Evolutionary conservation across 345 rosid genomes (phyloP).

Genomic region (Gossypium ekmanianum): DNA sequence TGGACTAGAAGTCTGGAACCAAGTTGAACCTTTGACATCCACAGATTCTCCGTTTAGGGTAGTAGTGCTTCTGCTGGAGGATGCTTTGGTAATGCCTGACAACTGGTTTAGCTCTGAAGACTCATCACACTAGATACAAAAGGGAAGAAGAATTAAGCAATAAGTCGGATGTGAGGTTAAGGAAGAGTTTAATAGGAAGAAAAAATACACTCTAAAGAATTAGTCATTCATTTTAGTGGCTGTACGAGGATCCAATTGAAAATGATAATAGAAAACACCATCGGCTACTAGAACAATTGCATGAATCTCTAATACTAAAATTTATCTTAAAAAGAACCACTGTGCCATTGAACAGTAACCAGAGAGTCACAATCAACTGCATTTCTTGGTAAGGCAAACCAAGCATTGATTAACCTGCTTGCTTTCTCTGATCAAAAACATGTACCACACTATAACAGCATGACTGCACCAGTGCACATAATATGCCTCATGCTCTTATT

Average conservation of each 20-base stretch:
- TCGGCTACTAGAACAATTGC: neutral
- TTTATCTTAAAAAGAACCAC: neutral
- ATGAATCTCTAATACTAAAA: neutral
- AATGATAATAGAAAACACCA: neutral
- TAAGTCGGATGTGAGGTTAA: constrained; percentile 6
- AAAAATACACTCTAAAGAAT: neutral
- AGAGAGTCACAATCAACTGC: neutral
- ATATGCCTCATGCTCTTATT: neutral
- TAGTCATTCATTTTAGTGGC: neutral
- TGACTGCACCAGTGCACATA: neutral
- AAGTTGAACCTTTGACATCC: constrained; percentile 40
- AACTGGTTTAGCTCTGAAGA: constrained; percentile 36
- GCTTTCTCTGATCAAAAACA: neutral
- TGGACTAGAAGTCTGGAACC: constrained; percentile 57
- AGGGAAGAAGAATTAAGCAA: constrained; percentile 3
- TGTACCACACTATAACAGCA: constrained; percentile 3
- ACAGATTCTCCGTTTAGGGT: constrained; percentile 23
- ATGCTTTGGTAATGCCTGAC: constrained; percentile 33
- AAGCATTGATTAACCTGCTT: neutral
- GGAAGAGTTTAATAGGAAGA: neutral
- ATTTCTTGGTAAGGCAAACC: neutral
- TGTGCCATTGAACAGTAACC: neutral
- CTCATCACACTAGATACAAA: constrained; percentile 28
- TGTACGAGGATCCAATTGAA: neutral
- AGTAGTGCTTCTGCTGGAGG: constrained; percentile 33